Evolutionary conservation across 2,329 filamentous ascomycete genomes (phyloP), one percentile per base, ranked within the genome.

Genomic region (Xylaria polymorpha): DNA sequence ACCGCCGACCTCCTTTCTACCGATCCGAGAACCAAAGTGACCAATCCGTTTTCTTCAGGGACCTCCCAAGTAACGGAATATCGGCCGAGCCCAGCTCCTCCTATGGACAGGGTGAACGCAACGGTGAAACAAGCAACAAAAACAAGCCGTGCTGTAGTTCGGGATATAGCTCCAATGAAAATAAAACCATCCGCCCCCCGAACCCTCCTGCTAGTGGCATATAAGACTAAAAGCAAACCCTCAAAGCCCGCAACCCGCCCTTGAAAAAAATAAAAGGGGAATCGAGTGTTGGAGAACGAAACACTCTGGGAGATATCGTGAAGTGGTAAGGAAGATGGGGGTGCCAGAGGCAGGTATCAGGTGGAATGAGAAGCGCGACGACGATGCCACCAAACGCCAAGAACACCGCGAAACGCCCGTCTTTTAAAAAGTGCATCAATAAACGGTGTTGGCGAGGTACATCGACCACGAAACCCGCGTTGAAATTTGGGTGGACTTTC

Each of bases 321-420:
- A 3, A 39, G 39, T 37, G n/a, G 32, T 37, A 39, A 67, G 44
- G 48, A 61, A 60, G 53, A 64, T 60, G 63, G 50, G 41, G 50
- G 41, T 50, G 69, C 58, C 44, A 67, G 50, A 69, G 69, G 71
- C 69, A 74, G 75, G 74, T 76, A 77, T 76, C 73, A 73, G 71
- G 66, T 50, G 65, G 57, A 61, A 57, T 25, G 61, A 69, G 55
- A 72, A 69, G 67, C 56, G 48, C 29, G 53, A 29, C 25, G 25
- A 29, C 4, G 15, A 68, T 41, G 53, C 64, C 64, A 71, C 66
- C 67, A 55, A 73, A 75, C 73, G 71, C 74, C 75, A 64, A 61
- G 65, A 75, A 75, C 74, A 69, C 74, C 74, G 48, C 48, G 46
- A 35, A 74, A 76, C 74, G 71, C 74, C 74, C 74, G 55, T 68